phyloP scores from a whole-genome alignment of 2,329 filamentous ascomycete species.

The Helotiales sp. region DNA sequence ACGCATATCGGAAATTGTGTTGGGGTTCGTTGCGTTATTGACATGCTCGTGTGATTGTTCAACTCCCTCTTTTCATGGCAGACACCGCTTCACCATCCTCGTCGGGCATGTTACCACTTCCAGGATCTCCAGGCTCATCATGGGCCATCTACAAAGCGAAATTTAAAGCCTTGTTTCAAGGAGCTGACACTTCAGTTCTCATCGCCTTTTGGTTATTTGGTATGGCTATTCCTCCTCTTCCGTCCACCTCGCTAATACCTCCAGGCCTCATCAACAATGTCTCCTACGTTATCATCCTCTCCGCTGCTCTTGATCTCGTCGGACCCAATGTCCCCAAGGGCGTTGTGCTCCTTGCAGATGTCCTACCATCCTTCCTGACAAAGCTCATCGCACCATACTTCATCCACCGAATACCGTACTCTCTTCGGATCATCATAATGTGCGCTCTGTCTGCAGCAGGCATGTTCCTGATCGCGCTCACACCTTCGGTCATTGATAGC shows the following conservation, averaged over 20 bases:
- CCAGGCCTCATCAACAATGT: constrained; percentile 95
- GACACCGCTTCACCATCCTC: constrained; percentile 25
- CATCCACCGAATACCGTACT: constrained; percentile 84
- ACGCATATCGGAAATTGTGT: neutral
- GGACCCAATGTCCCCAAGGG: constrained; percentile 84
- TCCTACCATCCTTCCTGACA: constrained; percentile 83
- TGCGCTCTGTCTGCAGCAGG: constrained; percentile 74
- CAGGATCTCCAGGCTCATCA: constrained; percentile 61
- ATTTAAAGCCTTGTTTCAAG: constrained; percentile 61
- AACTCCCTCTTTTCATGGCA: neutral
- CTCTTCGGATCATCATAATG: constrained; percentile 71
- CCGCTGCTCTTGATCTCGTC: constrained; percentile 91
- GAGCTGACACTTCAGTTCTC: constrained; percentile 70
- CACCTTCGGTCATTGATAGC: constrained; percentile 54
- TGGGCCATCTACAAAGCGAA: constrained; percentile 74
- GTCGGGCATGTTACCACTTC: constrained; percentile 51
- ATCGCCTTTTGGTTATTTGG: constrained; percentile 93
- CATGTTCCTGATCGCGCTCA: constrained; percentile 86
- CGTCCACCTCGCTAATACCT: constrained; percentile 3
- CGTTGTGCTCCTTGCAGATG: constrained; percentile 88
- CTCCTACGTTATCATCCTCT: constrained; percentile 95
- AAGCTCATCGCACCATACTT: constrained; percentile 93
- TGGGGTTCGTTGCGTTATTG: neutral
- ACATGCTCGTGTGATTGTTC: neutral
- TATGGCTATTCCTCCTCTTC: constrained; percentile 42